These are phyloP conservation scores for Teratosphaeria pseudoeucalypti DNA, from an alignment of 2,329 filamentous ascomycete species.

Conservation along the genomic window DNA sequence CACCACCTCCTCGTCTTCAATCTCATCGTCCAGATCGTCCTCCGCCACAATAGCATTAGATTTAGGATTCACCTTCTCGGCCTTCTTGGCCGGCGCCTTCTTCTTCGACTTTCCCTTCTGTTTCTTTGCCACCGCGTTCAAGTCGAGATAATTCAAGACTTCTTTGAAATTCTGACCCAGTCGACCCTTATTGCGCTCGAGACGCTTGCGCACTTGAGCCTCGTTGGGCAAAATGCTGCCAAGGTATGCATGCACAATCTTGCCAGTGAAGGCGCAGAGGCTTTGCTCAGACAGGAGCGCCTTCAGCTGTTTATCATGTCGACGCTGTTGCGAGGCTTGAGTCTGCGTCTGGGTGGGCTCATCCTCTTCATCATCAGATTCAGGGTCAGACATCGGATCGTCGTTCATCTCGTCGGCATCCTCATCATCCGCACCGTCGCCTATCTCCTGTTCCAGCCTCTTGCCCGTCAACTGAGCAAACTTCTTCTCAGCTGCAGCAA, in stretches of 20 bases:
- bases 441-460: slow-evolving; percentile 36
- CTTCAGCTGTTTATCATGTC: slow-evolving; percentile 42
- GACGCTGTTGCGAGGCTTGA: slow-evolving; percentile 47
- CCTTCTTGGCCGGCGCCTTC: slow-evolving; percentile 9
- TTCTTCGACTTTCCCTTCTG: slow-evolving; percentile 32
- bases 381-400: slow-evolving; percentile 51
- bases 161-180: slow-evolving; percentile 81
- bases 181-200: slow-evolving; percentile 68
- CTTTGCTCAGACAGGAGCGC: slow-evolving; percentile 72
- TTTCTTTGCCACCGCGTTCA: slow-evolving; percentile 43
- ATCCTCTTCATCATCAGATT: slow-evolving; percentile 36
- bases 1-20: slow-evolving; percentile 24
- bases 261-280: slow-evolving; percentile 75
- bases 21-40: slow-evolving; percentile 29
- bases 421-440: slow-evolving; percentile 14
- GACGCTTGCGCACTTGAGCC: slow-evolving; percentile 54
- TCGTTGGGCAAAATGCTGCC: slow-evolving; percentile 52
- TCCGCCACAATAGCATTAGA: slow-evolving; percentile 35
- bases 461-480: slow-evolving; percentile 55
- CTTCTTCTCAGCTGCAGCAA: slow-evolving; percentile 63
- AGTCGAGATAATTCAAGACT: slow-evolving; percentile 69
- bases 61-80: slow-evolving; percentile 31
- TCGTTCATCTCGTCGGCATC: slow-evolving; percentile 40
- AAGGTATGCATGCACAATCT: slow-evolving; percentile 70
- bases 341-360: slow-evolving; percentile 32